A percentile compares a stretch with the other conserved stretches of the same genome.
phyloP scores from a whole-genome alignment of 345 rosid species.

The Brassica rapa region DNA sequence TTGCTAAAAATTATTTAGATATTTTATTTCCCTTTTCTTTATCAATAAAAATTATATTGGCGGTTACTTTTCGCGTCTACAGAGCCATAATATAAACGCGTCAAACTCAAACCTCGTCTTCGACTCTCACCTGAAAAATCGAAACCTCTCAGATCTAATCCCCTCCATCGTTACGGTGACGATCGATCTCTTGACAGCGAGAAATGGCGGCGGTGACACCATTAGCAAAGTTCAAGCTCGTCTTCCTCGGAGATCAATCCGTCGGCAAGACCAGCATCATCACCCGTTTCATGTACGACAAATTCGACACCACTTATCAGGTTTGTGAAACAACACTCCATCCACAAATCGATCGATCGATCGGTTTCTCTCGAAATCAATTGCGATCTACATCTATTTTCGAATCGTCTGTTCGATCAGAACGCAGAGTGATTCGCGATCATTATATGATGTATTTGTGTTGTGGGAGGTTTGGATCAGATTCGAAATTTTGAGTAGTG shows the following conservation, averaged over 20 bases:
- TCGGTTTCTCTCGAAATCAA: not conserved
- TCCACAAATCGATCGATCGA: not conserved
- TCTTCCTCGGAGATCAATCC: constrained; percentile 85
- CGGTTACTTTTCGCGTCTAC: not conserved
- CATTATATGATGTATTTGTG: constrained; percentile 12
- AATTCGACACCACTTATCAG: constrained; percentile 92
- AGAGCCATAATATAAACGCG: not conserved
- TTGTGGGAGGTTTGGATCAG: constrained; percentile 3
- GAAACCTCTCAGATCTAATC: not conserved
- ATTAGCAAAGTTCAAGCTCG: constrained; percentile 84
- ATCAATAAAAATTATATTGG: not conserved
- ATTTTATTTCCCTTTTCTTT: too few relatives aligned
- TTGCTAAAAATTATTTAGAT: too few relatives aligned
- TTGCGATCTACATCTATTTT: not conserved
- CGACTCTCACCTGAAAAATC: not conserved
- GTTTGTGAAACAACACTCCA: constrained; percentile 31
- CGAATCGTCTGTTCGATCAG: not conserved
- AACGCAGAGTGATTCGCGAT: not conserved
- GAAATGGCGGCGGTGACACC: constrained; percentile 79
- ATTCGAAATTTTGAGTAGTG: not conserved
- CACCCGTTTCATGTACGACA: constrained; percentile 95
- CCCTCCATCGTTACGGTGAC: not conserved
- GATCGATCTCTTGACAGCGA: constrained; percentile 16
- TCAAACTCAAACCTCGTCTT: not conserved
- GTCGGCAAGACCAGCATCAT: constrained; percentile 91